Evolutionary conservation across 2,329 filamentous ascomycete species (phyloP).

Genomic region (Nemania sp.): DNA sequence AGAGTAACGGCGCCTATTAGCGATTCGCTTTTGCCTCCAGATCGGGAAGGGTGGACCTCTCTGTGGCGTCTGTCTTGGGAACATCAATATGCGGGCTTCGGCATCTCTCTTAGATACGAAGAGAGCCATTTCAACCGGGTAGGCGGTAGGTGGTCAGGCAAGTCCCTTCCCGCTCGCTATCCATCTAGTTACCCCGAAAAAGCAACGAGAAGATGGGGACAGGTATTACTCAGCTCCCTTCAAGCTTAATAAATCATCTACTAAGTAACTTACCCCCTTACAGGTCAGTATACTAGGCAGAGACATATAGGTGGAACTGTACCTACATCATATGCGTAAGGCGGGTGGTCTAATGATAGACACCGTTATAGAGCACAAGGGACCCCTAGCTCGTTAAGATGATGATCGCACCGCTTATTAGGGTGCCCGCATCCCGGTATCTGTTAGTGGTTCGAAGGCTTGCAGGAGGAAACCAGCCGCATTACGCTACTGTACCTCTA

Average conservation of each 20-base stretch:
- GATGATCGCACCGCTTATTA: neutral
- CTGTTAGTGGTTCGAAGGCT: neutral
- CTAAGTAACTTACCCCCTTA: neutral
- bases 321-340: neutral
- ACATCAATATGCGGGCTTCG: neutral
- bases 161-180: neutral
- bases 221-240: neutral
- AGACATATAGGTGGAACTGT: neutral
- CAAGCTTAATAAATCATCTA: neutral
- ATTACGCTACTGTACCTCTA: neutral
- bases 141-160: neutral
- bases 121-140: neutral
- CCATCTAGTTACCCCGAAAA: neutral
- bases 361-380: slow-evolving; percentile 6
- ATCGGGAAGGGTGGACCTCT: neutral
- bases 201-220: neutral
- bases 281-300: neutral
- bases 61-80: neutral
- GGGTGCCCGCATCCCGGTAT: slow-evolving; percentile 11
- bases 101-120: neutral
- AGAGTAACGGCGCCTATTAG: neutral
- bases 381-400: slow-evolving; percentile 1
- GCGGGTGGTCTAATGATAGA: neutral
- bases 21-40: slow-evolving; percentile 2
- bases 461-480: neutral